Evolutionary conservation across 257 asterid genomes (phyloP), one percentile per base, ranked within the genome.

Genomic region (Solanum appendiculatum): DNA sequence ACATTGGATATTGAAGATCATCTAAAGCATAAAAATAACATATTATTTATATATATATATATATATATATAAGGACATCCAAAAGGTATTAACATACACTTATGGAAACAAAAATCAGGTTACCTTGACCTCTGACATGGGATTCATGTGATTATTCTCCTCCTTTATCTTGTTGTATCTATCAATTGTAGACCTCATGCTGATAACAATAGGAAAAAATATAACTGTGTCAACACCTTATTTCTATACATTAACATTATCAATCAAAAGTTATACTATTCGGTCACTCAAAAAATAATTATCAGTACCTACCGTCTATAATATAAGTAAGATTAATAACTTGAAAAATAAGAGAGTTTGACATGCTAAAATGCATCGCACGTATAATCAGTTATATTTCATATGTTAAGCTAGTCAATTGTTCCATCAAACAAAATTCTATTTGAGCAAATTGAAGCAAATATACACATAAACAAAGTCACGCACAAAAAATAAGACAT

Each of bases 101-200:
- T 15, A 5, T 13, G 58, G 51, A 77, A 25, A 25, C 37, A 42
- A 75, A 40, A 77, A 25, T 42, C 6, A n/a, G 23, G 6, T 75
- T 75, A 87, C 89, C 89, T 87, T 87, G 56, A 83, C 83, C 83
- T 82, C 89, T 11, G 89, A 87, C 85, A 51, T 39, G 39, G 83
- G 74, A 87, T 54, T 83, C 77, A 83, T 58, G 70, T 87, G 72
- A 39, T 87, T 66, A 29, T 82, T 82, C 89, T 68, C 89, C 37
- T 82, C 89, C 70, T 87, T 87, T 69, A 54, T 70, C 40, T 87
- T 83, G 63, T 83, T 68, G 89, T 83, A 87, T 68, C 89, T 34
- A 33, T 82, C 89, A 83, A 87, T 87, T 37, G 75, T 64, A 27
- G 89, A 83, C 31, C 46, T 87, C 89, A 87, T 87, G 84, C 89